Evolutionary conservation across 805 yeast genomes (phyloP), one percentile per base, ranked within the genome.

Genomic region (Saccharomycopsis capsularis): DNA sequence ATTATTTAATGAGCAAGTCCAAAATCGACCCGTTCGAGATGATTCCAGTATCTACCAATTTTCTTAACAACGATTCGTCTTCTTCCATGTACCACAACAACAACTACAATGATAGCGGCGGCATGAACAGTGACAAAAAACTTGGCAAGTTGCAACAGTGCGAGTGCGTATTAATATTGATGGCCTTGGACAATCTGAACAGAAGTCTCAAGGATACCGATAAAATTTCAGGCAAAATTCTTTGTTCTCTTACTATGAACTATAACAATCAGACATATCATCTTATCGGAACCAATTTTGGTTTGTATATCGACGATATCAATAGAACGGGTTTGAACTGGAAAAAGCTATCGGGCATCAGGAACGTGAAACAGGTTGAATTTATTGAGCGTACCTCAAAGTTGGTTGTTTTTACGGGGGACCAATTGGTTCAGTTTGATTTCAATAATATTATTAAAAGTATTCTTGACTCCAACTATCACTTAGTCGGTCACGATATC

Each of bases 401-500:
- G n/a, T 41, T 52, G 19, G 34, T 52, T 38, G 55, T 52, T 11
- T 45, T 49, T 35, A 42, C 55, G 22, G 53, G 53, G 18, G 55
- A 52, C 24, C 55, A 45, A 40, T 39, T 52, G 29, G 55, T 52
- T 16, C 53, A 42, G 32, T 52, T 52, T 34, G 53, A 52, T 35
- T 52, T 52, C 27, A 42, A 49, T 40, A 52, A 52, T 30, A 49
- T 52, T 19, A 42, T 52, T 27, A 52, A 52, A 24, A 52, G 51
- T 30, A 52, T 52, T 30, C 30, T 50, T 24, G 52, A 52, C 30
- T 24, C 53, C 2, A 52, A 40, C 27, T 52, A 49, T 27, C 55
- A 52, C 29, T 49, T 52, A 22, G 55, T 52, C 4, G 55, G 55
- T n/a, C 53, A 50, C 30, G 53, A 52, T 43, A 46, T 52, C n/a